phyloP scores from a whole-genome alignment of 352 stramenopile species.

The Phytophthora tubulina region DNA sequence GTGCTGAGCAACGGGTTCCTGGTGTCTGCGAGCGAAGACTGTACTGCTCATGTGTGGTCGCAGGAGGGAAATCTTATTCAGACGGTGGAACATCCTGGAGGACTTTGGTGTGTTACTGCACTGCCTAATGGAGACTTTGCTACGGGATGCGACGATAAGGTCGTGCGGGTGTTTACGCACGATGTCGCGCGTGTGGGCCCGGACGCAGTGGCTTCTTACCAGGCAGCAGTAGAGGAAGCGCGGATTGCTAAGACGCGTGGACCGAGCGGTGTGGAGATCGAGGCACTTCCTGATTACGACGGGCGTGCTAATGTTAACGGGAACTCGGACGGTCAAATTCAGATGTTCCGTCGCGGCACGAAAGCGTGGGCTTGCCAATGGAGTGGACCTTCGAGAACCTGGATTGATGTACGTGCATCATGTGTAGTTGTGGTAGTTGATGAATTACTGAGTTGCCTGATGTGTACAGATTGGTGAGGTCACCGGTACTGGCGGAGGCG shows the following conservation, averaged over 20 bases:
- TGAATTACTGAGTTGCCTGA: background rate
- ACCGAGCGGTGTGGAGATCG: slow-evolving; percentile 93
- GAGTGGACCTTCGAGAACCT: slow-evolving; percentile 91
- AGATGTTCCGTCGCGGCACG: slow-evolving; percentile 95
- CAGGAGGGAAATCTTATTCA: slow-evolving; percentile 66
- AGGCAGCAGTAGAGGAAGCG: slow-evolving; percentile 72
- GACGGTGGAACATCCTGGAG: slow-evolving; percentile 85
- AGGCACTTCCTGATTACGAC: slow-evolving; percentile 95
- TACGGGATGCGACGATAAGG: slow-evolving; percentile 95
- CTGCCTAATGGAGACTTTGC: slow-evolving; percentile 91
- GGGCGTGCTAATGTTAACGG: slow-evolving; percentile 76
- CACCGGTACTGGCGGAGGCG: slow-evolving; percentile 86
- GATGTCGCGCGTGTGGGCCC: slow-evolving; percentile 76
- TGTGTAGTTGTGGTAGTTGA: background rate
- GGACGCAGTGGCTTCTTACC: slow-evolving; percentile 65
- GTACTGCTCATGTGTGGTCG: slow-evolving; percentile 81
- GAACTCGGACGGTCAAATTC: slow-evolving; percentile 94
- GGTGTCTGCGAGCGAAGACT: slow-evolving; percentile 87
- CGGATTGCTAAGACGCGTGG: slow-evolving; percentile 72
- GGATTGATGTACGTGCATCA: slow-evolving; percentile 92
- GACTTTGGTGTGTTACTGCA: slow-evolving; percentile 86
- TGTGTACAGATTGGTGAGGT: slow-evolving; percentile 79
- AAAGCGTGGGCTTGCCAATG: slow-evolving; percentile 97
- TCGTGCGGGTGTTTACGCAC: slow-evolving; percentile 92
- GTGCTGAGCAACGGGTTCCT: slow-evolving; percentile 68